Conservation (phyloP, 2,329 filamentous ascomycete species). For the Arthrobotrys megalospora region DNA sequence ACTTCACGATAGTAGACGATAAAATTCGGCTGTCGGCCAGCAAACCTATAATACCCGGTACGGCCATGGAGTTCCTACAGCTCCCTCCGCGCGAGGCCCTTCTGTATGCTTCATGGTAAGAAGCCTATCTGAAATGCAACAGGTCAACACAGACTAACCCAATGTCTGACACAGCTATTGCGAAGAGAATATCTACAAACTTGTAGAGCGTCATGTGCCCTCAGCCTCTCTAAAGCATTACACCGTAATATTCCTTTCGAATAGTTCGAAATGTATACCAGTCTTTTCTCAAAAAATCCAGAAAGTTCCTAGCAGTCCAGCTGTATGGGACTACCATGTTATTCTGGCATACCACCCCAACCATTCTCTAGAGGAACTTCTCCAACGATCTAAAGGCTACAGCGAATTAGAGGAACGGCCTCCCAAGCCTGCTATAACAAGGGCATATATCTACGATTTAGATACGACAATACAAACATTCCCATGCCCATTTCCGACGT, state of each 20-base stretch:
- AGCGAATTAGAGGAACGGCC: neutral
- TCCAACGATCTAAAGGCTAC: neutral
- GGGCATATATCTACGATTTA: conserved; percentile 62
- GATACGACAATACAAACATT: conserved; percentile 62
- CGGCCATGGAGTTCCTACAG: conserved; percentile 42
- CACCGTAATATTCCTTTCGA: conserved; percentile 63
- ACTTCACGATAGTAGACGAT: neutral
- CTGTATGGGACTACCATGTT: conserved; percentile 63
- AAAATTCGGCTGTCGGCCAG: neutral
- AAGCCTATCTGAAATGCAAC: conserved; percentile 42
- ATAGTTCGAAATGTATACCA: conserved; percentile 52
- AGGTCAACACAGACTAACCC: conserved; percentile 34
- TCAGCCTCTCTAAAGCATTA: conserved; percentile 48
- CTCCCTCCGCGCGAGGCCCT: conserved; percentile 59
- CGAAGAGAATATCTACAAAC: conserved; percentile 64
- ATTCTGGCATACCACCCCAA: conserved; percentile 61
- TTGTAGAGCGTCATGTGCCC: conserved; percentile 60
- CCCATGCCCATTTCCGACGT: conserved; percentile 58
- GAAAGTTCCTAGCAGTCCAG: conserved; percentile 13
- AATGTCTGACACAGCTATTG: conserved; percentile 59
- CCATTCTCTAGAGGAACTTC: conserved; percentile 38
- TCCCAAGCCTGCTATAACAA: conserved; percentile 1
- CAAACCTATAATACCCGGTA: neutral
- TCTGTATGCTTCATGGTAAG: conserved; percentile 56
- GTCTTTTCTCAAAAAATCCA: conserved; percentile 61